Base-by-base conservation (phyloP, 2,329 filamentous ascomycete species). In the Fusarium palustre region DNA sequence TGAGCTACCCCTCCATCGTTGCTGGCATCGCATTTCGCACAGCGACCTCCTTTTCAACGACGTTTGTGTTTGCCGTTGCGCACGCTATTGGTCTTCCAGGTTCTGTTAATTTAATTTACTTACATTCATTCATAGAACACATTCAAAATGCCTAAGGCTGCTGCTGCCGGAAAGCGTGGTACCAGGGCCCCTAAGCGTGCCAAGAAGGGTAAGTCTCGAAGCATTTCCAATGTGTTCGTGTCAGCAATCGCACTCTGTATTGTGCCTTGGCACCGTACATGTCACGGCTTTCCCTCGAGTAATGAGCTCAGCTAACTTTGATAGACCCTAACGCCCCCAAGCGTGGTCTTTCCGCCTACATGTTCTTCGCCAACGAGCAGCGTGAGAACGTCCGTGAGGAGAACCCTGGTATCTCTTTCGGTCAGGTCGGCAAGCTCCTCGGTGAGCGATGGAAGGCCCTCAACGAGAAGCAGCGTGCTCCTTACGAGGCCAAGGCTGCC, bases 301-400 rank as follows among this genome's bases (percentile, higher is more conserved):
- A 9, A 39, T 16, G 41, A 45, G 20, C 47, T 33, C 18, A 8
- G 38, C 59, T 70, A 43, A 70, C 34, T 31, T 13, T 13, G 18
- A 11, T 76, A 97, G 94, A 97, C 84, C 94, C 94, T 83, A 97
- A 97, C 84, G 95, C 94, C 66, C 96, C 96, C 81, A 99, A 98
- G 94, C 94, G 96, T 84, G 96, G 95, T 86, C 93, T 99, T 52
- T 98, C 96, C 55, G 96, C 96, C 71, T 99, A 99, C 90, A 99
- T 99, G 96, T 98, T 98, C 91, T 99, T 98, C 82, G 96, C 96
- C 89, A 98, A 98, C 80, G 96, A 98, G 85, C 93, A 97, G 85
- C 94, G 96, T 76, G 95, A 98, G 80, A 97, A 96, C 82, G 96
- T 99, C 76, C 93, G 96, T 76, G 94, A 97, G 81, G 95, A 98